These are phyloP conservation scores for Cyberlindnera euphorbiae DNA, from an alignment of 805 yeast genomes.

Conservation along the genomic window DNA sequence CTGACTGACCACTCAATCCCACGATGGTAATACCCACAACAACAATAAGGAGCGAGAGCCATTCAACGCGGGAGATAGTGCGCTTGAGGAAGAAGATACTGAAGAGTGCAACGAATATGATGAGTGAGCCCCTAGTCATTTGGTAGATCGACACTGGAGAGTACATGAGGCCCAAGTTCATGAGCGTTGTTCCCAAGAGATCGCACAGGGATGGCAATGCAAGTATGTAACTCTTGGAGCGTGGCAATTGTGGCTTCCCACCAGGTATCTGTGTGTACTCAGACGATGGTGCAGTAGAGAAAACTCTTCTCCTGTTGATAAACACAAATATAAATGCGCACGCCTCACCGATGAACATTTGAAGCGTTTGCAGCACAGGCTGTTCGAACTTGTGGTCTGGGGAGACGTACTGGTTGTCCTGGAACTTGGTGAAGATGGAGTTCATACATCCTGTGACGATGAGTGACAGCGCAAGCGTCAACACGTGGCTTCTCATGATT, in stretches of 20 bases:
- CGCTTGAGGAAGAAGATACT: conserved; percentile 59
- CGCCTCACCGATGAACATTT: conserved; percentile 76
- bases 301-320: conserved; percentile 12
- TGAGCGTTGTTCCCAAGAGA: conserved; percentile 64
- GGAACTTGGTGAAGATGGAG: conserved; percentile 69
- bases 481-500: conserved; percentile 14
- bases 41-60: conserved; percentile 63
- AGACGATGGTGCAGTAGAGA: background rate
- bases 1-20: conserved; percentile 59
- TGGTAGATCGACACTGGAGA: conserved; percentile 79
- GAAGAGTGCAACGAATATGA: conserved; percentile 69
- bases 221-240: conserved; percentile 31
- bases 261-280: conserved; percentile 4
- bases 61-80: conserved; percentile 54
- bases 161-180: conserved; percentile 69
- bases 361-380: conserved; percentile 74
- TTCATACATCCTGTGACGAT: conserved; percentile 66
- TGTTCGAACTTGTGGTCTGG: conserved; percentile 55
- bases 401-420: conserved; percentile 68
- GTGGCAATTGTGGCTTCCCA: conserved; percentile 17
- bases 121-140: conserved; percentile 79
- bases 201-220: conserved; percentile 70
- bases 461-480: conserved; percentile 39
- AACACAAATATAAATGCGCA: conserved; percentile 41
- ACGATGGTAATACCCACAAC: conserved; percentile 66